A percentile compares a stretch with the other conserved stretches of the same genome.
These are phyloP conservation scores for Aureoboletus auriporus DNA, from an alignment of 768 basidiomycete genomes.

Conservation along the genomic window DNA sequence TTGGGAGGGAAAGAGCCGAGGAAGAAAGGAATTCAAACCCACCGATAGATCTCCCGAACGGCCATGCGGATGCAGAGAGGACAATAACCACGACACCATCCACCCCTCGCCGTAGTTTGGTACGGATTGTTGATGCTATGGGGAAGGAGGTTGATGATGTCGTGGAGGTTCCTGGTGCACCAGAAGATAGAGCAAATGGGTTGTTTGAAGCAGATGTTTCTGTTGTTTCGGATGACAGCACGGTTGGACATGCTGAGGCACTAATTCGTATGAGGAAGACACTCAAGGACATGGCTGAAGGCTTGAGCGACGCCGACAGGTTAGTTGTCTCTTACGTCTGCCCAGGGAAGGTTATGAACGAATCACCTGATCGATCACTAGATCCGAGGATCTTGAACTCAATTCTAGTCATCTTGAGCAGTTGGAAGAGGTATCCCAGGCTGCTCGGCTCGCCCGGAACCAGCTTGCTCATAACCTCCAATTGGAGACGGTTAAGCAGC, in stretches of 20 bases:
- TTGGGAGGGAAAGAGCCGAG: slow-evolving; percentile 46
- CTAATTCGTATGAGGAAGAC: slow-evolving; percentile 55
- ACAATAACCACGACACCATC: slow-evolving; percentile 11
- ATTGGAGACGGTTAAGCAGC: slow-evolving; percentile 35
- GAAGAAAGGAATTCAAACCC: slow-evolving; percentile 7
- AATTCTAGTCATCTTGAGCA: slow-evolving; percentile 46
- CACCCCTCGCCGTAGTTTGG: slow-evolving; percentile 32
- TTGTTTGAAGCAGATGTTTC: slow-evolving; percentile 19
- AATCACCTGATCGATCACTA: slow-evolving; percentile 16
- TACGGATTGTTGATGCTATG: slow-evolving; percentile 69
- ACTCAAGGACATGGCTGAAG: slow-evolving; percentile 52
- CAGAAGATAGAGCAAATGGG: slow-evolving; percentile 13
- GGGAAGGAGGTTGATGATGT: slow-evolving; percentile 51
- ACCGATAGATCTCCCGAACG: slow-evolving; percentile 2
- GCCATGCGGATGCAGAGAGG: slow-evolving; percentile 16
- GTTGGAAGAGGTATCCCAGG: slow-evolving; percentile 49
- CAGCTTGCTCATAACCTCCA: slow-evolving; percentile 41
- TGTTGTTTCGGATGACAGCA: slow-evolving; percentile 18
- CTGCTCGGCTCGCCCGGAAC: slow-evolving; percentile 48
- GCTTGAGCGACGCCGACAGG: slow-evolving; percentile 57
- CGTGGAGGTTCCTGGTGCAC: slow-evolving; percentile 30
- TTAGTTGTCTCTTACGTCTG: slow-evolving; percentile 21
- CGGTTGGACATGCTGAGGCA: slow-evolving; percentile 44
- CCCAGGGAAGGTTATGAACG: slow-evolving; percentile 2
- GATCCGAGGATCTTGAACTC: slow-evolving; percentile 36